Percentiles rank a stretch among this genome's conserved stretches.
These are phyloP conservation scores for Entrophospora sp. DNA, from an alignment of 192 early-diverging fungal species.

Conservation along the genomic window DNA sequence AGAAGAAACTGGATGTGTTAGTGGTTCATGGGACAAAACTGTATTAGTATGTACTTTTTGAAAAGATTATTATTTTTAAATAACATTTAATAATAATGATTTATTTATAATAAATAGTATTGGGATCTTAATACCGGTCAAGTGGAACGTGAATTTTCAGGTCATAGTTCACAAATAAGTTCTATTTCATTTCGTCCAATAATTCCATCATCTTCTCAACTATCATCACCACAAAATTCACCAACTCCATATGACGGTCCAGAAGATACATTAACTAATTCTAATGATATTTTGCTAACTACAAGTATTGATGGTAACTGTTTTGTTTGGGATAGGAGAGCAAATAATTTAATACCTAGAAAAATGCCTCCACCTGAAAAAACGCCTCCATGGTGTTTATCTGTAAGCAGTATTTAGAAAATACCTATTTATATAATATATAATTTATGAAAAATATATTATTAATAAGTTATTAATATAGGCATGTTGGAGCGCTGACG, in stretches of 20 bases:
- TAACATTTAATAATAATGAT: neutral
- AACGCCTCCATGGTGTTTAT: conserved; percentile 68
- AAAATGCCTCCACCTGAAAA: conserved; percentile 43
- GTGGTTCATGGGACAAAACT: conserved; percentile 92
- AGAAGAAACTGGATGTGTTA: conserved; percentile 73
- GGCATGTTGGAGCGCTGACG: conserved; percentile 82
- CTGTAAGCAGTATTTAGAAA: conserved; percentile 34
- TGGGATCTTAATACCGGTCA: conserved; percentile 84
- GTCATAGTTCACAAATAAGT: conserved; percentile 78
- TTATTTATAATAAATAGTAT: conserved; percentile 28
- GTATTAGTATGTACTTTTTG: conserved; percentile 51
- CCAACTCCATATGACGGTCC: conserved; percentile 8
- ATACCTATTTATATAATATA: neutral
- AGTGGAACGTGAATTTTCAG: conserved; percentile 56
- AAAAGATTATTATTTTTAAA: neutral
- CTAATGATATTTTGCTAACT: conserved; percentile 49
- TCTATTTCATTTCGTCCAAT: conserved; percentile 62
- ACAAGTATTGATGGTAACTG: conserved; percentile 69
- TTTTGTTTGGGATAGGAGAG: conserved; percentile 67
- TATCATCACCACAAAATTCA: neutral
- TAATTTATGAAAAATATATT: neutral
- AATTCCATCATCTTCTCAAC: conserved; percentile 17
- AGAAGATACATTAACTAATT: conserved; percentile 20
- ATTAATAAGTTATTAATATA: neutral
- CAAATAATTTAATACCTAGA: conserved; percentile 40